Percentiles rank a stretch among this genome's conserved stretches.
These are phyloP conservation scores for Silene vulgaris DNA, from an alignment of 179 eudicot genomes.

Conservation along the genomic window DNA sequence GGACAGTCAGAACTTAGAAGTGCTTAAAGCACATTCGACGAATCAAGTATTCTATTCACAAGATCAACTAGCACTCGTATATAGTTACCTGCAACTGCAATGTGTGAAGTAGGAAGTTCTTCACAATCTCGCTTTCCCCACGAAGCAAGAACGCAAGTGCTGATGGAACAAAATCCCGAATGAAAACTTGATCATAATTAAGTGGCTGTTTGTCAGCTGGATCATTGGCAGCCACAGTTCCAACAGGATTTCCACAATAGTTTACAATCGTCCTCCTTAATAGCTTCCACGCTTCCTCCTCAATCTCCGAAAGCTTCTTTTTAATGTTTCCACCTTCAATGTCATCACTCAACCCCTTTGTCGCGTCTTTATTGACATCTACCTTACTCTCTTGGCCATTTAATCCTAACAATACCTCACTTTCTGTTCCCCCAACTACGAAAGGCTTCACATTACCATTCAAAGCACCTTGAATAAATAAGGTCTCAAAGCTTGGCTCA, in stretches of 20 bases:
- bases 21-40: slow-evolving; percentile 11
- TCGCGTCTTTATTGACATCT: slow-evolving; percentile 19
- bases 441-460: slow-evolving; percentile 29
- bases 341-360: slow-evolving; percentile 17
- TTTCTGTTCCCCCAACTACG: slow-evolving; percentile 17
- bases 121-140: slow-evolving; percentile 38
- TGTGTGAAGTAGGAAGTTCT: slow-evolving; percentile 40
- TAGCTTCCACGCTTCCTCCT: slow-evolving; percentile 39
- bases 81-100: slow-evolving; percentile 41
- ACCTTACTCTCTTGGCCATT: slow-evolving; percentile 14
- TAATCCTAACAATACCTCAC: slow-evolving; percentile 18
- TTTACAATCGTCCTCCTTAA: slow-evolving; percentile 32
- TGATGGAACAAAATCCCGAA: slow-evolving; percentile 38
- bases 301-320: slow-evolving; percentile 27
- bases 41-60: background rate
- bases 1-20: background rate
- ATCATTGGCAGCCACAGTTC: slow-evolving; percentile 41
- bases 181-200: slow-evolving; percentile 41
- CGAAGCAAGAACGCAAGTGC: slow-evolving; percentile 40
- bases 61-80: background rate
- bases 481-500: slow-evolving; percentile 32
- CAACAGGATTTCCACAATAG: slow-evolving; percentile 37
- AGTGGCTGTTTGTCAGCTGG: slow-evolving; percentile 22
- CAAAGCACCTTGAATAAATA: slow-evolving; percentile 32
- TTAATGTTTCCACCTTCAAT: slow-evolving; percentile 14